phyloP scores from a whole-genome alignment of 2,329 filamentous ascomycete species.

The Graphilbum ipis-grandicollis region DNA sequence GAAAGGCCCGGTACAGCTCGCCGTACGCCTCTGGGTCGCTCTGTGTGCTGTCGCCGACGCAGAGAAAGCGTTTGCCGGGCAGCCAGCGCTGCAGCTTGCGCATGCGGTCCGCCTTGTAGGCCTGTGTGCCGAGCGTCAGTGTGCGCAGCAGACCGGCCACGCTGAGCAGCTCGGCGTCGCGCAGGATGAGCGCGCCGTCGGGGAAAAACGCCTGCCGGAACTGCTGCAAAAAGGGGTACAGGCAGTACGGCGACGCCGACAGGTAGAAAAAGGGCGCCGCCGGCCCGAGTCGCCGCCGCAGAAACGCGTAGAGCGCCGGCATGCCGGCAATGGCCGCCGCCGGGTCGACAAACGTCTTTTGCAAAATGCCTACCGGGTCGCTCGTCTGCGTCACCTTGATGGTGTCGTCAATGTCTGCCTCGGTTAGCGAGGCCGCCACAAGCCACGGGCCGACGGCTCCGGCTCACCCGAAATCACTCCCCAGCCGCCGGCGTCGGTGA shows the following conservation, averaged over 20 bases:
- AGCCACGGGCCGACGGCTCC: too few relatives aligned
- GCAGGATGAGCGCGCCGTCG: conserved; percentile 63
- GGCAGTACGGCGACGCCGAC: conserved; percentile 83
- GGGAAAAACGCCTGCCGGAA: conserved; percentile 61
- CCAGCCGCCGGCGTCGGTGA: conserved; percentile 66
- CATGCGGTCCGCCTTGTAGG: conserved; percentile 74
- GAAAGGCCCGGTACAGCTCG: conserved; percentile 50
- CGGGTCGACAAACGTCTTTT: conserved; percentile 65
- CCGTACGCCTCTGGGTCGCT: conserved; percentile 83
- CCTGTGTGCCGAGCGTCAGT: conserved; percentile 63
- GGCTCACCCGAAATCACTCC: conserved; percentile 57
- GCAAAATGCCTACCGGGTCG: conserved; percentile 63
- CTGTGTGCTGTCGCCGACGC: conserved; percentile 82
- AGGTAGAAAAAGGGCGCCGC: conserved; percentile 79
- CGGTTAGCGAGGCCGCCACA: not conserved
- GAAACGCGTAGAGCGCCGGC: conserved; percentile 62
- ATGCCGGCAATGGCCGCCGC: conserved; percentile 60
- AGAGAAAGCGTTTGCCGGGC: conserved; percentile 61
- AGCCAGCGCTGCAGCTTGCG: conserved; percentile 63
- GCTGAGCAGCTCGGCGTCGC: conserved; percentile 76
- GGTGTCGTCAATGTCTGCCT: conserved; percentile 74
- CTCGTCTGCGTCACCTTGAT: conserved; percentile 82
- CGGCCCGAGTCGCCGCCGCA: conserved; percentile 34
- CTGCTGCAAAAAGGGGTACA: conserved; percentile 68
- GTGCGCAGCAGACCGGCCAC: conserved; percentile 62